These are phyloP conservation scores for Fusarium foetens DNA, from an alignment of 2,329 filamentous ascomycete species.

Conservation along the genomic window DNA sequence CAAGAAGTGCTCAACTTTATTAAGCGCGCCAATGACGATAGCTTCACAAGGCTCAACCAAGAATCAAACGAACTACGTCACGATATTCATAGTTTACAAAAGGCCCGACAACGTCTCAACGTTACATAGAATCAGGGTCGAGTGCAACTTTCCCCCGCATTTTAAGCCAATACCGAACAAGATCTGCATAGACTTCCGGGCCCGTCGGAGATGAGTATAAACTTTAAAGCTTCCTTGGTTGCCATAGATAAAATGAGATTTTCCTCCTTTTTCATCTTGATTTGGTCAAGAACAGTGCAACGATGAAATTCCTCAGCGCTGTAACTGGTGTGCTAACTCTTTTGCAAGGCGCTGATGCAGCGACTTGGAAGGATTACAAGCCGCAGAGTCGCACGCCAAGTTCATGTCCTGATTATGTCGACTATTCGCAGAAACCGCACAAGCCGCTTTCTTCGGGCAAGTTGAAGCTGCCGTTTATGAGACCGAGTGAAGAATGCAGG, in stretches of 20 bases:
- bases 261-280: neutral
- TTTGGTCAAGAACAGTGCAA: rapidly evolving
- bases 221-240: neutral
- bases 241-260: rapidly evolving
- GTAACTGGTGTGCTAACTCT: neutral
- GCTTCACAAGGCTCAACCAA: neutral
- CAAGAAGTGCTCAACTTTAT: neutral
- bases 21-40: conserved; percentile 10
- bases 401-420: conserved; percentile 22
- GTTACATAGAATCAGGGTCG: conserved; percentile 14
- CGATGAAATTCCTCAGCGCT: neutral
- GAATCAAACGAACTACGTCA: conserved; percentile 11
- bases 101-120: conserved; percentile 14
- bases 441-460: conserved; percentile 4
- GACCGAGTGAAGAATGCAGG: conserved; percentile 22
- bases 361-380: conserved; percentile 10
- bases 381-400: conserved; percentile 9
- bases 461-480: conserved; percentile 16
- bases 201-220: neutral
- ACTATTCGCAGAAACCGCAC: conserved; percentile 8
- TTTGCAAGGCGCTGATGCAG: neutral
- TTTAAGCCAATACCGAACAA: neutral
- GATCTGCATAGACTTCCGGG: neutral
- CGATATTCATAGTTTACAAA: neutral
- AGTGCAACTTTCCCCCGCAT: conserved; percentile 2